phyloP scores from a whole-genome alignment of 169 alveolate species.

The Eimeria sp. region DNA sequence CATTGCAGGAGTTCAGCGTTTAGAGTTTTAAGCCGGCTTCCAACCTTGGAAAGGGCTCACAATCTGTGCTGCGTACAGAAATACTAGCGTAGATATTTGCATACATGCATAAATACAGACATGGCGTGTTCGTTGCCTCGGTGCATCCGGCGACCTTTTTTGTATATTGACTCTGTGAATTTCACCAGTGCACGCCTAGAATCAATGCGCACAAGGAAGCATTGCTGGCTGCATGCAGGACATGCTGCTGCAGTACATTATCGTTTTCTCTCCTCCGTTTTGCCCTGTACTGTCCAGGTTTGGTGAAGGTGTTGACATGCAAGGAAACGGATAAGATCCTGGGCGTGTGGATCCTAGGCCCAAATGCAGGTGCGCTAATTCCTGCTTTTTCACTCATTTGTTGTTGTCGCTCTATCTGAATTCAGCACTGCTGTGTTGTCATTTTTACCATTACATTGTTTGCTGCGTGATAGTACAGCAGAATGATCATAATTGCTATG shows the following conservation, averaged over 20 bases:
- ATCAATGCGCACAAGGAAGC: neutral
- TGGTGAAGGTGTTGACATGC: conserved; percentile 90
- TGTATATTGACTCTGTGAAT: neutral
- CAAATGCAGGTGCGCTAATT: conserved; percentile 91
- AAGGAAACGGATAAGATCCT: conserved; percentile 95
- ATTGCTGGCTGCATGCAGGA: neutral
- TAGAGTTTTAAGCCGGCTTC: neutral
- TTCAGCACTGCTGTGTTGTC: too few species aligned
- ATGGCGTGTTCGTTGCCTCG: neutral
- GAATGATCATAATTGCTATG: neutral
- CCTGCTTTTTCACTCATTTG: neutral
- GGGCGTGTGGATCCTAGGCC: conserved; percentile 99
- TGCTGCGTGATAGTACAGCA: too few species aligned
- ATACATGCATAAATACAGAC: neutral
- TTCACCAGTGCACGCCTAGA: neutral
- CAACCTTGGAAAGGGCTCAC: neutral
- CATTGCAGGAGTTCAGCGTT: neutral
- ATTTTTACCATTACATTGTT: too few species aligned
- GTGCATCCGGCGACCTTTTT: neutral
- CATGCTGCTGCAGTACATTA: neutral
- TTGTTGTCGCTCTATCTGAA: too few species aligned
- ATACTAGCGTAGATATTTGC: too few species aligned
- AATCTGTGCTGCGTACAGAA: too few species aligned
- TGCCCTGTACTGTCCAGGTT: conserved; percentile 31
- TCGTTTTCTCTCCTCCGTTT: neutral